A percentile compares a stretch with the other conserved stretches of the same genome.
These are phyloP conservation scores for Mucor piriformis DNA, from an alignment of 371 early-diverging fungal species.

Conservation along the genomic window DNA sequence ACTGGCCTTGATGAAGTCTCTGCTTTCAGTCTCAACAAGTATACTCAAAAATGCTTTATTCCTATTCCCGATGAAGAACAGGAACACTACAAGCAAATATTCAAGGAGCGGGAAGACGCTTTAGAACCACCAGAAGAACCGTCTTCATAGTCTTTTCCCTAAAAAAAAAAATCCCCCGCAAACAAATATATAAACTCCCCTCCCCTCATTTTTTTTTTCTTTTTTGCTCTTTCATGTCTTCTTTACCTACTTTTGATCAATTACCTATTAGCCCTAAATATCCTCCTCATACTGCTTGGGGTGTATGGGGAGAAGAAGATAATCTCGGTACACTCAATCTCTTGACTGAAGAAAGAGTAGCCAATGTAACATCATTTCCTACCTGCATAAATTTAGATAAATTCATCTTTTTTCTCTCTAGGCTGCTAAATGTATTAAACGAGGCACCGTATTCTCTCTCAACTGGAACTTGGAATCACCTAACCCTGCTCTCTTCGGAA, in stretches of 20 bases:
- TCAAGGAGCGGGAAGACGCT: constrained; percentile 9
- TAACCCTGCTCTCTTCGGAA: constrained; percentile 28
- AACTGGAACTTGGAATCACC: constrained; percentile 47
- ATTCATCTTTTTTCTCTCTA: no score
- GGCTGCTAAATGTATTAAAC: constrained; percentile 24
- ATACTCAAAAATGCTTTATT: constrained; percentile 12
- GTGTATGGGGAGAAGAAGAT: constrained; percentile 50
- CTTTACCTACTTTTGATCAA: constrained; percentile 27
- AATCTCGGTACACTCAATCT: constrained; percentile 49
- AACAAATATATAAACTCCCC: not conserved
- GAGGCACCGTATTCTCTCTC: constrained; percentile 38
- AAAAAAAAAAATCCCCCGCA: no score
- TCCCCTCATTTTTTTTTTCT: not conserved
- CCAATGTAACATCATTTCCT: constrained; percentile 23
- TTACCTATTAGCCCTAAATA: constrained; percentile 25
- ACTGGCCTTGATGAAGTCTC: constrained; percentile 12
- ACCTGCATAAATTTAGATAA: not conserved
- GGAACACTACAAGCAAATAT: constrained; percentile 1
- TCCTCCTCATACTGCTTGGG: constrained; percentile 43
- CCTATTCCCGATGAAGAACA: constrained; percentile 25
- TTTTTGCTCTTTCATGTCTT: not conserved
- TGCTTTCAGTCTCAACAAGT: constrained; percentile 24
- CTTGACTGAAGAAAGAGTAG: constrained; percentile 35
- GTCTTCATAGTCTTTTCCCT: no score
- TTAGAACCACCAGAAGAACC: no score